Percentiles rank a stretch among this genome's conserved stretches.
Evolutionary conservation across 2,329 filamentous ascomycete species (phyloP).

Genomic region (Torrubiellomyces zombiae): DNA sequence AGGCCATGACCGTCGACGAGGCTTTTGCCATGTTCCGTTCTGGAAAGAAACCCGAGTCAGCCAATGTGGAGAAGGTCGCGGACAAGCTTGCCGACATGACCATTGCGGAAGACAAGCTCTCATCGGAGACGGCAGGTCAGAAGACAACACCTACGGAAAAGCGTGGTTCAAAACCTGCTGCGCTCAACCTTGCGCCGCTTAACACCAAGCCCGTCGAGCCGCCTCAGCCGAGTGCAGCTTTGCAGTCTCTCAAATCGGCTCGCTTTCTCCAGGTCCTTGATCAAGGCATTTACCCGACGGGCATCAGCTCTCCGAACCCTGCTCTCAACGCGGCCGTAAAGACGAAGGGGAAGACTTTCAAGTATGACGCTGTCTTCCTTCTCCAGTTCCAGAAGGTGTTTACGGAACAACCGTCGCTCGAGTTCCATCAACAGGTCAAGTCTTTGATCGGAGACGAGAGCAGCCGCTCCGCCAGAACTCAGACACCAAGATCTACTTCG

Average conservation of each 20-base stretch:
- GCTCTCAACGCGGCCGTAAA: conserved; percentile 67
- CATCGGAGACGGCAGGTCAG: conserved; percentile 26
- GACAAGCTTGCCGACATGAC: conserved; percentile 36
- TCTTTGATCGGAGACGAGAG: conserved; percentile 65
- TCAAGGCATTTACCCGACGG: conserved; percentile 65
- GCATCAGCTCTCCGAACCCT: conserved; percentile 79
- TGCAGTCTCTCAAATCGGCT: conserved; percentile 83
- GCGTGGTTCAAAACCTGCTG: conserved; percentile 56
- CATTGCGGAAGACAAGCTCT: conserved; percentile 25
- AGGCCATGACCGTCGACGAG: conserved; percentile 33
- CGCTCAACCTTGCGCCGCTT: conserved; percentile 69
- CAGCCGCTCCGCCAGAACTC: conserved; percentile 38
- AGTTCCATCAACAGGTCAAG: conserved; percentile 86
- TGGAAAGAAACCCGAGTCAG: conserved; percentile 21
- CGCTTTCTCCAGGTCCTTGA: conserved; percentile 71
- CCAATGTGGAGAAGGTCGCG: conserved; percentile 22
- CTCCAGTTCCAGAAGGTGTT: conserved; percentile 93
- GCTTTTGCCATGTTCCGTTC: conserved; percentile 23
- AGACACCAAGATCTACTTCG: conserved; percentile 40
- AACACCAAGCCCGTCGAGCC: conserved; percentile 79
- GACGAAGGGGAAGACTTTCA: conserved; percentile 70
- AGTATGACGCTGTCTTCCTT: conserved; percentile 90
- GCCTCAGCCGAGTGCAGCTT: conserved; percentile 79
- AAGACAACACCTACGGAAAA: conserved; percentile 43
- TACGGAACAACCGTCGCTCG: conserved; percentile 86